Conservation (phyloP, 345 rosid genomes). For the Moricandia moricandioides region DNA sequence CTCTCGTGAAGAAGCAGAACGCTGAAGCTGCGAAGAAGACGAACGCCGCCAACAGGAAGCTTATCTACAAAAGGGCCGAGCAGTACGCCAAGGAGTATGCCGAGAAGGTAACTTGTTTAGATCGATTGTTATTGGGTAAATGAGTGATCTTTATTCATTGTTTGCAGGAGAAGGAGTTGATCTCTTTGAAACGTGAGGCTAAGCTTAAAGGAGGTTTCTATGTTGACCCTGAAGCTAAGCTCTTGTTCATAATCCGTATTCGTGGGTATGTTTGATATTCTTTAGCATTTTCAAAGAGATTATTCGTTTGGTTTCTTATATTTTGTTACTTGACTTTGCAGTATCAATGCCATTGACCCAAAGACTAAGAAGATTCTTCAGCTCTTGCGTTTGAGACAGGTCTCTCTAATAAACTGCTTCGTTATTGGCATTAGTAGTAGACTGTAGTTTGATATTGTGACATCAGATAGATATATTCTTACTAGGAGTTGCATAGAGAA, state of each 20-base stretch:
- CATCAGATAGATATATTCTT: not conserved
- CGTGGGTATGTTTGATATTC: slow-evolving; percentile 51
- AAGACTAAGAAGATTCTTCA: slow-evolving; percentile 81
- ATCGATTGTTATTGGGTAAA: not conserved
- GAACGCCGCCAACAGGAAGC: slow-evolving; percentile 52
- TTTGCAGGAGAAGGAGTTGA: slow-evolving; percentile 57
- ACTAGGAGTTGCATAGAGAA: not conserved
- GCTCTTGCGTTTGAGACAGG: slow-evolving; percentile 93
- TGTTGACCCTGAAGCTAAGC: slow-evolving; percentile 88
- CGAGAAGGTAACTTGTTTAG: slow-evolving; percentile 44
- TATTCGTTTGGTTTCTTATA: not conserved
- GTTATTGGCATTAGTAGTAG: not conserved
- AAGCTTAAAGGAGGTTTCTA: slow-evolving; percentile 85
- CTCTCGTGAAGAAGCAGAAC: slow-evolving; percentile 49
- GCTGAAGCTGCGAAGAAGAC: slow-evolving; percentile 51
- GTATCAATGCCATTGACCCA: slow-evolving; percentile 90
- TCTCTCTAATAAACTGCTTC: slow-evolving; percentile 18
- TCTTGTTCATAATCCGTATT: slow-evolving; percentile 70
- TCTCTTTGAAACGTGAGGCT: slow-evolving; percentile 73
- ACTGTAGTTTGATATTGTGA: not conserved
- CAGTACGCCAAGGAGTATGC: slow-evolving; percentile 57
- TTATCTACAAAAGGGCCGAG: slow-evolving; percentile 57
- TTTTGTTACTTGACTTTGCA: slow-evolving; percentile 22
- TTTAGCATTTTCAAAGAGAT: not conserved
- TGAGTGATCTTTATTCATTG: not conserved